Evolutionary conservation across 1,139 yeast species (phyloP), one percentile per base, ranked within the genome.

Genomic region (Yamadazyma kanchanaburiensis): DNA sequence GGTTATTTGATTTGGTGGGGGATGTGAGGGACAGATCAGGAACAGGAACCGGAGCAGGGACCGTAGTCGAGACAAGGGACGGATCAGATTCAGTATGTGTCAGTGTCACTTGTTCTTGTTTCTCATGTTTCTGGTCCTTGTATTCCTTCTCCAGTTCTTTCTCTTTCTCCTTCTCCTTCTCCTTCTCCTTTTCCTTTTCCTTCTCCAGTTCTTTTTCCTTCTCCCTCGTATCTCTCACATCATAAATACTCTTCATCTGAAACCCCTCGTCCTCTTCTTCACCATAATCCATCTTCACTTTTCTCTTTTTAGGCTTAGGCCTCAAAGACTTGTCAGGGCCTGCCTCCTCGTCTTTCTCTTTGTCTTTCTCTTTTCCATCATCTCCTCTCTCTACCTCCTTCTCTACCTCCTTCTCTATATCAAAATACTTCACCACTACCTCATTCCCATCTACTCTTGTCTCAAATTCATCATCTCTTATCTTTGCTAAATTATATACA

Each of bases 191-290:
- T 23, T 31, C 30, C 7, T 26, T 24, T 24, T 30, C 38, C 27
- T 33, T 37, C 24, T 29, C n/a, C n/a, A n/a, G 22, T 23, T 34
- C 30, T 11, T 18, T 9, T 11, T 29, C 28, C 27, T 20, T 26
- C 30, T 9, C 14, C n/a, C n/a, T n/a, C n/a, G n/a, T n/a, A n/a
- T n/a, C n/a, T n/a, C n/a, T 29, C 21, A 15, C 12, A 56, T 45
- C 25, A 64, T 74, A 77, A 0, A 77, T 76, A 22, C 81, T 69
- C 35, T 55, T 61, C 64, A 76, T 70, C 37, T 60, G 60, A 34
- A 73, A 55, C 14, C 39, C 63, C 5, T 53, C 68, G 2, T 46
- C 58, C 2, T 46, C 56, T 12, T 52, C 58, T 13, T 53, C 57
- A 5, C 45, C 59, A 30, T 49, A 55, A 14, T 33, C 43, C 17